Evolutionary conservation across 1,139 yeast species (phyloP), one percentile per base, ranked within the genome.

Genomic region (Eremothecium cymbalariae): DNA sequence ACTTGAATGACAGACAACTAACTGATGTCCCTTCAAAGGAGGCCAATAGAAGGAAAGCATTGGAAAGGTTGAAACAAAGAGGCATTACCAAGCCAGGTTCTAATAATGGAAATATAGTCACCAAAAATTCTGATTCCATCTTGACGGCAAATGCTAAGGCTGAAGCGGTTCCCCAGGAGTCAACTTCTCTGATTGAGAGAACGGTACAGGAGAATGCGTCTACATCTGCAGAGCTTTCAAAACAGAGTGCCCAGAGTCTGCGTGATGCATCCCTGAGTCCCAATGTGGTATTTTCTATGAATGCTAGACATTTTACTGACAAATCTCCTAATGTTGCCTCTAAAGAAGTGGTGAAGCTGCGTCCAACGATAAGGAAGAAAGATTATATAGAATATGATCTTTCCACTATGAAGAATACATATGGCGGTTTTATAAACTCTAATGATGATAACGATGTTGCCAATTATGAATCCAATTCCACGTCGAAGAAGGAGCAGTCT

Each of bases 351-450:
- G 12, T 14, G 8, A 6, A 9, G 20, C 51, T 61, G 22, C 48
- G 54, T 15, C 67, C 67, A 3, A 55, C 61, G 9, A 57, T 79
- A 20, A 64, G 68, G 39, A 72, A 69, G 31, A 63, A 68, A 28
- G 85, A 85, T 53, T 93, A 86, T 57, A 88, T 93, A 34, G 98
- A 93, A 46, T 93, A 77, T 59, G 95, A 93, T 58, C 74, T 93
- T 47, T 73, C 96, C 3, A 82, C 88, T 14, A 82, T 93, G 84
- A 74, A 74, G 44, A 96, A 93, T 52, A 65, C 85, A 2, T 72
- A 75, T 48, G 97, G 96, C 47, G 98, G 98, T 11, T 90, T 80
- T 53, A 66, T 88, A 32, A 64, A 62, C 15, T 69, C 68, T 8
- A 65, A 69, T 5, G 74, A 68, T 20, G 62, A 57, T 4, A 50